These are phyloP conservation scores for Leccinum boreale DNA, from an alignment of 768 basidiomycete species.

Conservation along the genomic window DNA sequence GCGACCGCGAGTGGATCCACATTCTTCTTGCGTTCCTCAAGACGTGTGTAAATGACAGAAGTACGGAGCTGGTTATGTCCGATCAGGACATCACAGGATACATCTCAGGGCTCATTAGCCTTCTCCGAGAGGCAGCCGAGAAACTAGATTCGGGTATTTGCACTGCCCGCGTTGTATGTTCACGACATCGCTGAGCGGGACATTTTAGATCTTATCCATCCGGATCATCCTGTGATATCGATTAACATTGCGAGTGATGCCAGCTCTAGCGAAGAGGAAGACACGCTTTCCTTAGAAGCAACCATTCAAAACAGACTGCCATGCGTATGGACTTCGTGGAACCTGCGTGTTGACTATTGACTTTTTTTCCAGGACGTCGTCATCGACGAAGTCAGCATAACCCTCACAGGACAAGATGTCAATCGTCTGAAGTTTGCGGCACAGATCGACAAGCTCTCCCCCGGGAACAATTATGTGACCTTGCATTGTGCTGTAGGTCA, in stretches of 20 bases:
- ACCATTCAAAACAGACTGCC: constrained; percentile 65
- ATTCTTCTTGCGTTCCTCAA: constrained; percentile 74
- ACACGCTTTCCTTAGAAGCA: constrained; percentile 62
- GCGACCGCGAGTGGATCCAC: constrained; percentile 78
- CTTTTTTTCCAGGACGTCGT: constrained; percentile 47
- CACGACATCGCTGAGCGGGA: constrained; percentile 10
- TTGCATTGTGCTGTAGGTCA: constrained; percentile 71
- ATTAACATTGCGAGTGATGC: constrained; percentile 49
- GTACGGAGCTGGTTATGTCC: constrained; percentile 50
- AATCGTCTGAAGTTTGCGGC: constrained; percentile 58
- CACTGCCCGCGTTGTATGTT: neutral
- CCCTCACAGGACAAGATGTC: constrained; percentile 59
- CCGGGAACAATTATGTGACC: constrained; percentile 56
- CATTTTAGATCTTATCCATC: constrained; percentile 56
- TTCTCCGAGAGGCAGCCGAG: constrained; percentile 47
- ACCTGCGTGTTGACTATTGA: constrained; percentile 6
- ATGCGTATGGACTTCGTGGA: constrained; percentile 54
- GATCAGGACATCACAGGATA: constrained; percentile 51
- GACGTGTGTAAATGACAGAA: constrained; percentile 55
- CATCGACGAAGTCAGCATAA: constrained; percentile 59
- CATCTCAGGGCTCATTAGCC: constrained; percentile 47
- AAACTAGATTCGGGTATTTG: constrained; percentile 53
- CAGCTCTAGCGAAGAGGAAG: constrained; percentile 52
- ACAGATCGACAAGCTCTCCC: constrained; percentile 39
- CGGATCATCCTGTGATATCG: constrained; percentile 67